These are phyloP conservation scores for Castanopsis chinensis DNA, from an alignment of 306 rosid species.

Conservation along the genomic window DNA sequence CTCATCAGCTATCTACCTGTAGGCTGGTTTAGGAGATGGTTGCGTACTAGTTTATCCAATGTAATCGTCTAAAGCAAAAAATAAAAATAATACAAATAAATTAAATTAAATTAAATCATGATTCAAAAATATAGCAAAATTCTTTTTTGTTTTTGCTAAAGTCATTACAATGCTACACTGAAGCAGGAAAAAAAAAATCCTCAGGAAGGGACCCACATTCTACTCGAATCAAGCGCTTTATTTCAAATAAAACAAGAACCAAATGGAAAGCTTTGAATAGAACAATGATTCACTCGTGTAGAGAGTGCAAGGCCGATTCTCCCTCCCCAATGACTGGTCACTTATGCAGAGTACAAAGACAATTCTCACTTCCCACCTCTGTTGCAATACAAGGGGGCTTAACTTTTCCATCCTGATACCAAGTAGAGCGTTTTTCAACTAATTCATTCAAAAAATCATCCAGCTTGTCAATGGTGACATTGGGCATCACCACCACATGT, in stretches of 20 bases:
- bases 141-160: neutral
- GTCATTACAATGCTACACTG: neutral
- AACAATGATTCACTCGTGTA: neutral
- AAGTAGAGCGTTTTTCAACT: constrained; percentile 27
- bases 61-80: too few species aligned
- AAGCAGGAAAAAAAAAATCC: neutral
- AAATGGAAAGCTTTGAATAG: neutral
- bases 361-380: constrained; percentile 45
- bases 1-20: too few species aligned
- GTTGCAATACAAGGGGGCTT: constrained; percentile 47
- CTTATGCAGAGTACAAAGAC: constrained; percentile 47
- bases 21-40: too few species aligned
- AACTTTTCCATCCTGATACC: constrained; percentile 28
- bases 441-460: constrained; percentile 50
- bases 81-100: too few species aligned
- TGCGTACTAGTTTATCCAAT: too few species aligned
- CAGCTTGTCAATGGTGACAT: constrained; percentile 44
- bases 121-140: neutral
- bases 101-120: neutral
- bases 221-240: neutral
- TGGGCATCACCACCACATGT: constrained; percentile 68
- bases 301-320: neutral
- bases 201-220: neutral
- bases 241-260: constrained; percentile 7
- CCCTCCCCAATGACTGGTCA: neutral